Percentiles rank a stretch among this genome's conserved stretches.
phyloP scores from a whole-genome alignment of 192 early-diverging fungal species.

The Coemansia sp. region DNA sequence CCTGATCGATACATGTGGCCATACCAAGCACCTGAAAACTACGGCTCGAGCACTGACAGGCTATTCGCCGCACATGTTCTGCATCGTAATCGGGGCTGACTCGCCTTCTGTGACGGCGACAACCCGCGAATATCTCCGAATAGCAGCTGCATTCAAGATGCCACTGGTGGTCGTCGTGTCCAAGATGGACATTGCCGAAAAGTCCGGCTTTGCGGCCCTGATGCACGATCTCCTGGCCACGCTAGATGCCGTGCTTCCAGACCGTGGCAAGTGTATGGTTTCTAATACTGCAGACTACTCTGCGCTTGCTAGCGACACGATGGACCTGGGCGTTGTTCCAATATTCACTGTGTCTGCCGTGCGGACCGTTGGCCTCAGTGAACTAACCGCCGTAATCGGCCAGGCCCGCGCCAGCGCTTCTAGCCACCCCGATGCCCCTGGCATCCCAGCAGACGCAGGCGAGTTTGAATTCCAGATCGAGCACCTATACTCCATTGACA shows the following conservation, averaged over 20 bases:
- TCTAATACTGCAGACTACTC: conserved; percentile 5
- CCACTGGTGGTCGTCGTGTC: conserved; percentile 82
- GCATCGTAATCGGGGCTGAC: conserved; percentile 71
- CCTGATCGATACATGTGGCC: conserved; percentile 85
- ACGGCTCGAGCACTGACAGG: conserved; percentile 90
- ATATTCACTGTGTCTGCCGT: conserved; percentile 84
- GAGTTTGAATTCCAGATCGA: conserved; percentile 74
- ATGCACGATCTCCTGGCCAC: conserved; percentile 48
- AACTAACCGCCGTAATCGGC: conserved; percentile 60
- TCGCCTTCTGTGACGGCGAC: conserved; percentile 57
- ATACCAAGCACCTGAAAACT: conserved; percentile 82
- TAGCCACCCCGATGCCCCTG: conserved; percentile 3
- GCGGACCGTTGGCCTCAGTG: conserved; percentile 60
- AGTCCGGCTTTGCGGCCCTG: conserved; percentile 50
- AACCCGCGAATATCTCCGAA: conserved; percentile 72
- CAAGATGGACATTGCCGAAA: conserved; percentile 70
- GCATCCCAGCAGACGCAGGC: conserved; percentile 18
- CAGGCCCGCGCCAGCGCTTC: not conserved
- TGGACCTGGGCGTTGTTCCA: conserved; percentile 59
- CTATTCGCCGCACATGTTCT: conserved; percentile 81
- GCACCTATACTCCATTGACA: conserved; percentile 61
- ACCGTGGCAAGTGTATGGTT: conserved; percentile 36
- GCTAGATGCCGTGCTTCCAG: conserved; percentile 28
- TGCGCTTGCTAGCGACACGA: conserved; percentile 36
- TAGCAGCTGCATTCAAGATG: conserved; percentile 71